Evolutionary conservation across 2,329 filamentous ascomycete species (phyloP), one percentile per base, ranked within the genome.

Genomic region (Sporothrix pseudoabietina): DNA sequence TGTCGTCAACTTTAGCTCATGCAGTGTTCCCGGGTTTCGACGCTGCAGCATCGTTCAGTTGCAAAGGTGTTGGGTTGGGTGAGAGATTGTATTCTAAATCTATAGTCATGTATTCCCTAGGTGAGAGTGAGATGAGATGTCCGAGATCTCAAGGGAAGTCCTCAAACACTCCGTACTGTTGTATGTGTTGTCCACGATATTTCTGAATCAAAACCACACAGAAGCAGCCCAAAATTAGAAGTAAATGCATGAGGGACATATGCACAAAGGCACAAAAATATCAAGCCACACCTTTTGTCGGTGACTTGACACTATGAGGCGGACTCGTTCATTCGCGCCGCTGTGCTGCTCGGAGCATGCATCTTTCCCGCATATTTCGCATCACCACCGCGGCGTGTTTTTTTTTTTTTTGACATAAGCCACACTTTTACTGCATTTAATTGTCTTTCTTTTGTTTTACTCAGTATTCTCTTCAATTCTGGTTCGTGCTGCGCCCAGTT

Each of bases 1-100:
- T 14, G 59, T 63, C n/a, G 59, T 65, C 59, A 30, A 65, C n/a
- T 30, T 65, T 65, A 44, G 35, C 59, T 65, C 35, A 44, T 44
- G 59, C 59, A 35, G 35, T 65, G 59, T 35, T 5, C 59, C 59
- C 59, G 19, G 19, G n/a, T 6, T 39, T n/a, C 35, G 35, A 65
- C n/a, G n/a, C 59, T 44, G 35, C 35, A 65, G 39, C 35, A 26
- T 44, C 59, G 8, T 65, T 8, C 26, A 26, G 55, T 44, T 44
- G 12, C 41, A 44, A 9, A 44, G 26, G 7, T 12, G 26, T 35
- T 59, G 6, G 4, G 57, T 35, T n/a, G 57, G 35, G 4, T 19
- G 14, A 35, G 35, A 22, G 16, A 39, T 16, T 14, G 35, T 5
- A n/a, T 39, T 63, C 59, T 63, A 22, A 22, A 41, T 63, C 41